Evolutionary conservation across 2,329 filamentous ascomycete genomes (phyloP), one percentile per base, ranked within the genome.

Genomic region (Penicillium sp.): DNA sequence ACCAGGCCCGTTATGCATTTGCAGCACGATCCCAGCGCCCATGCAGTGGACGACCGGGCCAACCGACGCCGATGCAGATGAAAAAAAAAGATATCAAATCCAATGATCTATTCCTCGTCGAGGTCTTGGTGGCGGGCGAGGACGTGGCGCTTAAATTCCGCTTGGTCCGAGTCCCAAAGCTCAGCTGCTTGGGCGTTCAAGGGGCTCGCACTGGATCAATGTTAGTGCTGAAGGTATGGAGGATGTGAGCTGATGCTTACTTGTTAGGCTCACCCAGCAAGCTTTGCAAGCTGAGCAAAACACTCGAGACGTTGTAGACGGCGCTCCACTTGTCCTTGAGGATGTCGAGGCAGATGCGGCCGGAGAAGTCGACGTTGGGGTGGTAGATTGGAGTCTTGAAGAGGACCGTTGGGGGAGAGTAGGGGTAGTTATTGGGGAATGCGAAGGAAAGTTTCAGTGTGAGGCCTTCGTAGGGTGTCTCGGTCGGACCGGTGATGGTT

Each of bases 361-460:
- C 94, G 4, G 89, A 92, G 79, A 99, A 97, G 78, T 99, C 94
- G 66, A 99, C 90, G 68, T 99, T 99, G 51, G 94, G 94, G 76
- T 99, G 94, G 81, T 97, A 99, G 77, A 99, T 97, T 36, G 94
- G 94, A 7, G 95, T 99, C 80, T 92, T 96, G 86, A 97, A 99
- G 57, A 96, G 83, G 17, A 99, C 94, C 2, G 88, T 91, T 0
- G 94, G 94, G 22, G 94, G 85, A 1, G 88, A 84, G 74, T 97
- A 97, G 10, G 94, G 94, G 73, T 99, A 99, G 78, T 93, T 96
- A 67, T 84, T 80, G 9, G 93, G 91, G 77, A 97, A 99, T 45
- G 86, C 82, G 73, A 99, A 93, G 65, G 87, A 88, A 64, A 99
- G 89, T 80, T 97, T 97, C 78, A 99, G 88, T 45, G 85, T 90